Conservation (phyloP, 495 filamentous ascomycete species). For the Penicillium psychrofluorescens region DNA sequence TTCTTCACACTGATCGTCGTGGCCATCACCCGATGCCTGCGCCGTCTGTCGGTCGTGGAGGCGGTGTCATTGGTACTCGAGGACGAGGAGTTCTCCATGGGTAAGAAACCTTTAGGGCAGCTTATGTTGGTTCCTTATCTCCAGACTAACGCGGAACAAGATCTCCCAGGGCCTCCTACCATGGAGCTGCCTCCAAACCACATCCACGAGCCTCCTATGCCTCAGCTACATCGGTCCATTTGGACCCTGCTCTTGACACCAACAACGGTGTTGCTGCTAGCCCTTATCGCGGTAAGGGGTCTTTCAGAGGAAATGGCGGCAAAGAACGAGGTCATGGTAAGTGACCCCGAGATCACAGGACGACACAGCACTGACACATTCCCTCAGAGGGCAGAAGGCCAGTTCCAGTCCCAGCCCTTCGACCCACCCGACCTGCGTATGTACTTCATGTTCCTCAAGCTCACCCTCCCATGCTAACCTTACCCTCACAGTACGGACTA, state of each 20-base stretch:
- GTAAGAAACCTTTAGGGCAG: neutral
- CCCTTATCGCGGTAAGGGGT: neutral
- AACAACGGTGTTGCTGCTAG: constrained; percentile 5
- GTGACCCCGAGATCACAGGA: neutral
- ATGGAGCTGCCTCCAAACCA: neutral
- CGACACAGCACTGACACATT: too few species aligned
- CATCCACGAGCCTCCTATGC: neutral
- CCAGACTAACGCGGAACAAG: neutral
- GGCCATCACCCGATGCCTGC: neutral
- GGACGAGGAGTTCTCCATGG: neutral
- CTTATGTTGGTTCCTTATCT: neutral
- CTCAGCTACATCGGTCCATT: neutral
- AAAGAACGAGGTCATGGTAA: neutral
- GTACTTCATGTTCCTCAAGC: too few species aligned
- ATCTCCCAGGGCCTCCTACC: neutral
- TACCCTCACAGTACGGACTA: too few species aligned
- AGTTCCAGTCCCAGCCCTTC: too few species aligned
- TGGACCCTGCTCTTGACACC: constrained; percentile 18
- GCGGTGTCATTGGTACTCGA: constrained; percentile 12
- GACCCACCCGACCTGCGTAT: too few species aligned
- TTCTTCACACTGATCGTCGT: constrained; percentile 2
- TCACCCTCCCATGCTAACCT: too few species aligned
- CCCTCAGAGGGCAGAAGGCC: too few species aligned
- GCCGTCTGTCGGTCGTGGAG: constrained; percentile 9
- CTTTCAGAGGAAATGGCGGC: neutral